Base-by-base conservation (phyloP, 2,329 filamentous ascomycete genomes). In the Scytalidium lignicola region DNA sequence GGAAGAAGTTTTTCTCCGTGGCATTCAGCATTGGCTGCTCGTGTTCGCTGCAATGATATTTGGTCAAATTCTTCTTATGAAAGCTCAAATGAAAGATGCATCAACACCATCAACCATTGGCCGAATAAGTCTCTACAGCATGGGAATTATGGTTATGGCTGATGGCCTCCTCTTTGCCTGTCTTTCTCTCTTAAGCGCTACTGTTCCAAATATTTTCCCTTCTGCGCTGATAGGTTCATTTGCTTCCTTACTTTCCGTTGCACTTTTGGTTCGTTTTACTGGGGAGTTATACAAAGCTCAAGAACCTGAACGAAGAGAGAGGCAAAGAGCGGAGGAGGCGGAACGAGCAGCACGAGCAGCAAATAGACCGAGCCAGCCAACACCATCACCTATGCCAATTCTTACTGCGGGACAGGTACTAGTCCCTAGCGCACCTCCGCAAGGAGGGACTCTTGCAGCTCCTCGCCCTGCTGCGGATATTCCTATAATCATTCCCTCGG, bases 51-150 rank as follows among this genome's bases (percentile, higher is more conserved):
- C 73, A 17, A 65, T 84, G n/a, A 68, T 84, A 28, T 75, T 80
- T 51, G 73, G 67, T n/a, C 83, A 87, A 64, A 74, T 83, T 29
- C 73, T 76, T 54, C 70, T 86, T 3, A 70, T 85, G 48, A 82
- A 83, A 60, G 65, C 72, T 43, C 83, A 87, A 65, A 83, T 85
- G 71, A 78, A 77, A 55, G 82, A 85, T 59, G 78, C 82, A 1
- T 82, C 74, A 43, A 86, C 83, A 7, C 83, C 83, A 2, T 86
- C 83, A 0, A 86, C 82, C 2, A 72, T 85, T 56, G 82, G 80
- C 3, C 74, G 83, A 17, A 75, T 86, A 57, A 86, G 82, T 64
- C 82, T 86, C 61, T 76, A 76, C 61, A 85, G 82, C 0, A 72
- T 78, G 20, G 73, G 74, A 45, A 73, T 78, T 54, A 84, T 86